These are phyloP conservation scores for Penicillium canescens DNA, from an alignment of 495 filamentous ascomycete genomes.

Conservation along the genomic window DNA sequence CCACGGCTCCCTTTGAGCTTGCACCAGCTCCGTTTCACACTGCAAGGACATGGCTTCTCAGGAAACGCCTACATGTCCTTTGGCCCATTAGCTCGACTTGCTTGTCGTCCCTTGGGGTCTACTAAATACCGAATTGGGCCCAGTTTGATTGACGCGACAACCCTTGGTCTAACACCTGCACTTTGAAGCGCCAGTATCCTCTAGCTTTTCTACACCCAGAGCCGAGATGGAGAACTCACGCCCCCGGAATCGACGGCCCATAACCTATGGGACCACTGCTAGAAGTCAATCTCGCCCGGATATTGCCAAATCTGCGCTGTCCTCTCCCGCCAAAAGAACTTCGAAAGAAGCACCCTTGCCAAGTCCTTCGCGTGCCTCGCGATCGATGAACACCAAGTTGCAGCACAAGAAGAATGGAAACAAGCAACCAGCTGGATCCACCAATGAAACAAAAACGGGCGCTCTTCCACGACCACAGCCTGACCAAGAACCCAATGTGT, in stretches of 20 bases:
- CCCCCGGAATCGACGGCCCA: constrained; percentile 38
- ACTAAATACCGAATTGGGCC: background rate
- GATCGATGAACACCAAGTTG: background rate
- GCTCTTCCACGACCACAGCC: background rate
- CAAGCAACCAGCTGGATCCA: constrained; percentile 2
- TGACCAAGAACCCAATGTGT: constrained; percentile 17
- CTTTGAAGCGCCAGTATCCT: background rate
- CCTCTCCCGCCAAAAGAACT: background rate
- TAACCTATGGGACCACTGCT: constrained; percentile 49
- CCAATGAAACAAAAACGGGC: background rate
- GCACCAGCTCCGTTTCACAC: background rate
- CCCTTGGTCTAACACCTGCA: background rate
- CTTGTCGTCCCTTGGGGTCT: background rate
- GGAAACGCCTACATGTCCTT: background rate
- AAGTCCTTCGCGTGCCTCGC: constrained; percentile 1
- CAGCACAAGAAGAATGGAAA: constrained; percentile 3
- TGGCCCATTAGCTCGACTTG: background rate
- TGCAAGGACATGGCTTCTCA: constrained; percentile 1
- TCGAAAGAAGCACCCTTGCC: background rate
- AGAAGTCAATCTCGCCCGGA: constrained; percentile 20
- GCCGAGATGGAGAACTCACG: constrained; percentile 23
- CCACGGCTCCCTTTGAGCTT: constrained; percentile 3
- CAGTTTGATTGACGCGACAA: too few species aligned
- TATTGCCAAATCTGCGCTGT: background rate
- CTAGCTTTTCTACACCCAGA: background rate